These are phyloP conservation scores for Cutaneotrichosporon sp. DNA, from an alignment of 1,284 basidiomycete species.

Conservation along the genomic window DNA sequence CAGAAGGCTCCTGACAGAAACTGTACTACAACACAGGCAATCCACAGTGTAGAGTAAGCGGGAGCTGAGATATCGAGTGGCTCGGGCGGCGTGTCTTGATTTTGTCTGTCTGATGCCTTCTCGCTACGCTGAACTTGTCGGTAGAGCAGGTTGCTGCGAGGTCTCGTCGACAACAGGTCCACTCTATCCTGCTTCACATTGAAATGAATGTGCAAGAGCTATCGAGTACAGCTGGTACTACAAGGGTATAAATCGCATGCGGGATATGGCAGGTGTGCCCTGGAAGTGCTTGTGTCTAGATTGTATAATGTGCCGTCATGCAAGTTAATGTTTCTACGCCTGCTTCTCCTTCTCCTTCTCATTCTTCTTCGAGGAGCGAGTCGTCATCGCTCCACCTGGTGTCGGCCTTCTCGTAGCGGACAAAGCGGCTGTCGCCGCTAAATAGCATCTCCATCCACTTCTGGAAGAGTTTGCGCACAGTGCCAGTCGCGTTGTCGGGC, in stretches of 20 bases:
- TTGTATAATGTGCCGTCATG: neutral
- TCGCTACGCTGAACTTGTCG: neutral
- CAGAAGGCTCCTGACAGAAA: constrained; percentile 17
- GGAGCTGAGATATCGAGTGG: too few species aligned
- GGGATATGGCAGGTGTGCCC: constrained; percentile 4
- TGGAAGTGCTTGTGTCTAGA: neutral
- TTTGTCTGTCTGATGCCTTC: too few species aligned
- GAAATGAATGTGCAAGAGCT: neutral
- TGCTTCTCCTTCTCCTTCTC: neutral
- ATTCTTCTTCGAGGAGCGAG: neutral
- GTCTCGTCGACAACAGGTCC: too few species aligned
- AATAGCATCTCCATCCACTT: constrained; percentile 31
- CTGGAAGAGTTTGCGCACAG: constrained; percentile 19
- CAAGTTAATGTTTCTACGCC: neutral
- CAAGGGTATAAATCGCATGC: constrained; percentile 5
- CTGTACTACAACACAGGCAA: constrained; percentile 29
- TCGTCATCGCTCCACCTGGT: constrained; percentile 11
- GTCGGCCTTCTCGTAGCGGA: constrained; percentile 30
- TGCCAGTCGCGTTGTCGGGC: constrained; percentile 24
- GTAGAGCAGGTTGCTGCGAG: too few species aligned
- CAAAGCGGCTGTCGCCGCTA: constrained; percentile 21
- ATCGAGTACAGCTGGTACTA: constrained; percentile 3
- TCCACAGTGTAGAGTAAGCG: constrained; percentile 7
- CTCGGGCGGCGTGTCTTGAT: too few species aligned
- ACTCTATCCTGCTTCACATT: constrained; percentile 12